These are phyloP conservation scores for Taxillus chinensis DNA, from an alignment of 164 flowering plant genomes.

Conservation along the genomic window DNA sequence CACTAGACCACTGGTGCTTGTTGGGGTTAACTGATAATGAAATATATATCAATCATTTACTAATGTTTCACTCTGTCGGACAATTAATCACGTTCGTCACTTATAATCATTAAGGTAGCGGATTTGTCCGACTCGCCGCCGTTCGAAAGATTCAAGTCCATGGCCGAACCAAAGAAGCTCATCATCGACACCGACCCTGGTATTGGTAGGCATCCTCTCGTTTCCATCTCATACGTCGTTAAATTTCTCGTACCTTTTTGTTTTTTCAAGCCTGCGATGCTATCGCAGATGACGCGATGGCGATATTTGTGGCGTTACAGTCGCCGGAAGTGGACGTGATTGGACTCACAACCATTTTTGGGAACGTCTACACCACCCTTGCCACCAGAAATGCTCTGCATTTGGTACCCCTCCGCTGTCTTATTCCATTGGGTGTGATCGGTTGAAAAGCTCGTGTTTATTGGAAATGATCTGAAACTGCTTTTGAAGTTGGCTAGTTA, in stretches of 20 bases:
- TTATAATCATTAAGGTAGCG: too few relatives aligned
- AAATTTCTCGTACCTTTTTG: background rate
- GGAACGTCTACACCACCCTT: conserved; percentile 80
- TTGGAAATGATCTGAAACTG: too few relatives aligned
- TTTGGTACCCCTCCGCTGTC: conserved; percentile 35
- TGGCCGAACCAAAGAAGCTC: conserved; percentile 36
- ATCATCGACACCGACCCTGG: conserved; percentile 76
- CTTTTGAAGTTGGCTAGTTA: too few relatives aligned
- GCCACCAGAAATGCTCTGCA: conserved; percentile 87
- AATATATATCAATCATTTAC: too few relatives aligned
- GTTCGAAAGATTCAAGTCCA: background rate
- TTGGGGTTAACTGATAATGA: too few relatives aligned
- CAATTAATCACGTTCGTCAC: too few relatives aligned
- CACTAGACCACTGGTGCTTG: conserved; percentile 41
- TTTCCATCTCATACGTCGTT: background rate
- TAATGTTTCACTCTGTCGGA: too few relatives aligned
- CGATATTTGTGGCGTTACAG: conserved; percentile 68
- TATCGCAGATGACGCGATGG: conserved; percentile 87
- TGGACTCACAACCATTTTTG: conserved; percentile 82
- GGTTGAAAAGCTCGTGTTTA: too few relatives aligned
- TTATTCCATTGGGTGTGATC: background rate
- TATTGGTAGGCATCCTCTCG: conserved; percentile 25
- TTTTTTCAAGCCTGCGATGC: background rate
- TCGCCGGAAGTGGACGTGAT: conserved; percentile 84
- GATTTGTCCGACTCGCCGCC: too few relatives aligned